These are phyloP conservation scores for Ophiostoma pallidulum DNA, from an alignment of 2,329 filamentous ascomycete species.

Conservation along the genomic window DNA sequence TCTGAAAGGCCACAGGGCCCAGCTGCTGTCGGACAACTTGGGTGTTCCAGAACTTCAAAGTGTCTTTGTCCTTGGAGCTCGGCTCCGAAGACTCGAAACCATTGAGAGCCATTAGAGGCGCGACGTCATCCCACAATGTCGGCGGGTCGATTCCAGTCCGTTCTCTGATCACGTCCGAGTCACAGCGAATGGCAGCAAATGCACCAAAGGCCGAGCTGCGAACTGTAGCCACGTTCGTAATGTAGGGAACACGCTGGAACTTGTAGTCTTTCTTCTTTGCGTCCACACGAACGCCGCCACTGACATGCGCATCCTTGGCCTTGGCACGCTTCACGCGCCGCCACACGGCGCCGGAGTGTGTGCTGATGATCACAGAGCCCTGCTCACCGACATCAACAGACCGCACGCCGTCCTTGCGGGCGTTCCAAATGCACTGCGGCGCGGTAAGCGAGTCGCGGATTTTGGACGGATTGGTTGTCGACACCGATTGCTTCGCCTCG, in stretches of 20 bases:
- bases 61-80: constrained; percentile 29
- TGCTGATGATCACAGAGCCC: constrained; percentile 89
- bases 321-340: constrained; percentile 73
- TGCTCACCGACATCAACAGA: constrained; percentile 88
- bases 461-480: constrained; percentile 87
- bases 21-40: constrained; percentile 42
- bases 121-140: constrained; percentile 64
- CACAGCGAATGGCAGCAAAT: constrained; percentile 77
- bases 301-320: constrained; percentile 54
- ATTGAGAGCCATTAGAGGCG: constrained; percentile 57
- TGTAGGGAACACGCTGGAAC: constrained; percentile 79
- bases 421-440: constrained; percentile 79
- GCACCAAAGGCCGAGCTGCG: constrained; percentile 83
- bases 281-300: constrained; percentile 26
- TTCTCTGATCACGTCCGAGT: constrained; percentile 70
- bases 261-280: constrained; percentile 82
- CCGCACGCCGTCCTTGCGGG: constrained; percentile 73
- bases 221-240: constrained; percentile 76
- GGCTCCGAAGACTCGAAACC: constrained; percentile 43
- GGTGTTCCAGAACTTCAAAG: constrained; percentile 31
- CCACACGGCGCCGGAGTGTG: constrained; percentile 88
- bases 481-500: constrained; percentile 52
- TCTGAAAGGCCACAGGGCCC: constrained; percentile 38
- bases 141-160: constrained; percentile 57
- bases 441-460: constrained; percentile 72